A percentile compares a stretch with the other conserved stretches of the same genome.
These are phyloP conservation scores for Septoria linicola DNA, from an alignment of 2,329 filamentous ascomycete genomes.

Conservation along the genomic window DNA sequence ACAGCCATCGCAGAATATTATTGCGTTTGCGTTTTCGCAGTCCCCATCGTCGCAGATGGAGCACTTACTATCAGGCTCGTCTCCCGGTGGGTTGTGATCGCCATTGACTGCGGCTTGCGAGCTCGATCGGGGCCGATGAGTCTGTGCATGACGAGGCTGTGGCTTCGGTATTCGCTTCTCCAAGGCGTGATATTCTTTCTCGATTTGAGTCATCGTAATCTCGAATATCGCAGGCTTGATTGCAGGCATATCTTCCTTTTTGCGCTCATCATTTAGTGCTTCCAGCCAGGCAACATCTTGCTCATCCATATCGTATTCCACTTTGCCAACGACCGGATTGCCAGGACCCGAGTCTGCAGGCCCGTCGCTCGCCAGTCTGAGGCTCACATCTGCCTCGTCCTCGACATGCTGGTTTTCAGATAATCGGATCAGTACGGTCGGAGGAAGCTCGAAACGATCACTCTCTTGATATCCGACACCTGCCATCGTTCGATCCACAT, in stretches of 20 bases:
- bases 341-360: slow-evolving; percentile 53
- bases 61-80: slow-evolving; percentile 96
- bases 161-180: slow-evolving; percentile 97
- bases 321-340: slow-evolving; percentile 63
- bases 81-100: slow-evolving; percentile 74
- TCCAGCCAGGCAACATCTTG: slow-evolving; percentile 97
- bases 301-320: slow-evolving; percentile 99
- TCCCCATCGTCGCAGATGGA: slow-evolving; percentile 99
- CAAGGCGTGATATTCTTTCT: slow-evolving; percentile 95
- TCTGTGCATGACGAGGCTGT: slow-evolving; percentile 93
- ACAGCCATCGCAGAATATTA: slow-evolving; percentile 98
- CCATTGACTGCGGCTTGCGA: slow-evolving; percentile 95
- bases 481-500: slow-evolving; percentile 94
- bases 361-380: slow-evolving; percentile 57
- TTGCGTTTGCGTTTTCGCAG: slow-evolving; percentile 98
- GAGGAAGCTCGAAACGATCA: slow-evolving; percentile 79
- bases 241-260: slow-evolving; percentile 69
- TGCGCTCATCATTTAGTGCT: slow-evolving; percentile 74
- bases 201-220: slow-evolving; percentile 97
- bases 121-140: slow-evolving; percentile 86
- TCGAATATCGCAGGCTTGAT: slow-evolving; percentile 95
- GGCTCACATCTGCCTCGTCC: slow-evolving; percentile 56
- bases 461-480: slow-evolving; percentile 95
- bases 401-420: slow-evolving; percentile 63
- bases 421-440: slow-evolving; percentile 66